Conservation (phyloP, 2,329 filamentous ascomycete species). For the Aspergillus ustus region DNA sequence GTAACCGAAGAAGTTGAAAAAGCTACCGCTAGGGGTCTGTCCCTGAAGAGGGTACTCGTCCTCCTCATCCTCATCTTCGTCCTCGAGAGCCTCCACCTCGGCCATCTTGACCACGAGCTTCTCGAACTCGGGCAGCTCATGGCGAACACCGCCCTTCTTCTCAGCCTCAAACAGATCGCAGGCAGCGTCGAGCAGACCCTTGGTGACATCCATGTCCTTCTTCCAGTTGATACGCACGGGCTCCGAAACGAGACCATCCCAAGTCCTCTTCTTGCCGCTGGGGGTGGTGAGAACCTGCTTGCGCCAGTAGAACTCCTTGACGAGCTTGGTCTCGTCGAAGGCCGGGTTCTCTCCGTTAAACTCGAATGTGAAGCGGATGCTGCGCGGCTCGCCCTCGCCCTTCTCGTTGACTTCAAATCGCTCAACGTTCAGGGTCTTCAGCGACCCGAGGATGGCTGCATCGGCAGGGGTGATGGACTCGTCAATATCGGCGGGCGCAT, state of each 20-base stretch:
- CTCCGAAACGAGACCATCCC: constrained; percentile 80
- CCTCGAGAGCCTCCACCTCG: constrained; percentile 41
- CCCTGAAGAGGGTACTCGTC: constrained; percentile 46
- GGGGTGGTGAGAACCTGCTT: constrained; percentile 54
- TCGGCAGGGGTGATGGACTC: constrained; percentile 85
- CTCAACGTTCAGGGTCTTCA: constrained; percentile 72
- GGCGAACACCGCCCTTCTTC: constrained; percentile 56
- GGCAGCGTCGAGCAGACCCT: constrained; percentile 76
- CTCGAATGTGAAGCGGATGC: constrained; percentile 75
- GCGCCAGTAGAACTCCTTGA: constrained; percentile 93
- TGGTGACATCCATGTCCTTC: constrained; percentile 80
- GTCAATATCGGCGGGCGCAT: constrained; percentile 83
- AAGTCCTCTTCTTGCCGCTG: constrained; percentile 58
- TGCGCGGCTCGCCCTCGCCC: constrained; percentile 76
- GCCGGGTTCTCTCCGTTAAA: constrained; percentile 77
- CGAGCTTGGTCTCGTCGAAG: constrained; percentile 76
- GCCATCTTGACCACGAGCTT: constrained; percentile 57
- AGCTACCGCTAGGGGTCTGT: constrained; percentile 70
- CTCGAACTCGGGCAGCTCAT: constrained; percentile 57
- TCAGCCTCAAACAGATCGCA: constrained; percentile 70
- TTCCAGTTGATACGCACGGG: constrained; percentile 90
- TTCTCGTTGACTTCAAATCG: constrained; percentile 73
- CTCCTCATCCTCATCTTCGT: constrained; percentile 35
- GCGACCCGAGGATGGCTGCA: constrained; percentile 67
- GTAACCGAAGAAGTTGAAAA: constrained; percentile 91